A percentile compares a stretch with the other conserved stretches of the same genome.
Evolutionary conservation across 371 early-diverging fungal species (phyloP).

Genomic region (Rhizopus sp.): DNA sequence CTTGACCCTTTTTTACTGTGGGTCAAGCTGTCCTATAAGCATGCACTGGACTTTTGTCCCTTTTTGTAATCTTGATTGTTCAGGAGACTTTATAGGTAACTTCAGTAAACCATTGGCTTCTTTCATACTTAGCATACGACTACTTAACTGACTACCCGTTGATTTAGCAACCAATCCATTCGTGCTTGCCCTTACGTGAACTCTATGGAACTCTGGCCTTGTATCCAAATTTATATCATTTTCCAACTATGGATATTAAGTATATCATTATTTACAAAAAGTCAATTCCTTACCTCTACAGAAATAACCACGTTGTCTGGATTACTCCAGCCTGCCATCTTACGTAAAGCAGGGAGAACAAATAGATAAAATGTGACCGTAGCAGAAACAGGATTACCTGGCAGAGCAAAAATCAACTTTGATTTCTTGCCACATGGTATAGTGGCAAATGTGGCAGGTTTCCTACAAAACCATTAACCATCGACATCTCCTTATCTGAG

Average conservation of each 20-base stretch:
- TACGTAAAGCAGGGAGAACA: conserved; percentile 82
- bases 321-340: conserved; percentile 65
- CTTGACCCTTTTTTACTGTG: conserved; percentile 5
- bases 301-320: conserved; percentile 51
- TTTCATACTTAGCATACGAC: conserved; percentile 77
- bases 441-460: conserved; percentile 93
- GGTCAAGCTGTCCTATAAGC: conserved; percentile 30
- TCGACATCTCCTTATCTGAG: background rate
- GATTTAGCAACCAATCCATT: conserved; percentile 57
- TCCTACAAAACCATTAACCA: conserved; percentile 41
- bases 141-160: conserved; percentile 80
- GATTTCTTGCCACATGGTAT: conserved; percentile 42
- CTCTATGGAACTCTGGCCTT: conserved; percentile 88
- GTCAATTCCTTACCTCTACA: conserved; percentile 56
- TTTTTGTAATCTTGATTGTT: conserved; percentile 17
- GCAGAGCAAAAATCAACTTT: conserved; percentile 80
- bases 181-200: conserved; percentile 36
- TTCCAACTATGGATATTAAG: conserved; percentile 25
- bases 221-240: conserved; percentile 66
- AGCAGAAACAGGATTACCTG: conserved; percentile 95
- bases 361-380: conserved; percentile 87
- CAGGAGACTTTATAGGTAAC: conserved; percentile 54
- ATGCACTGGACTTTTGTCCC: conserved; percentile 36
- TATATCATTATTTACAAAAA: background rate
- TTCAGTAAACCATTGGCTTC: conserved; percentile 80